Evolutionary conservation across 2,329 filamentous ascomycete genomes (phyloP).

Genomic region (Diaporthe caulivora): DNA sequence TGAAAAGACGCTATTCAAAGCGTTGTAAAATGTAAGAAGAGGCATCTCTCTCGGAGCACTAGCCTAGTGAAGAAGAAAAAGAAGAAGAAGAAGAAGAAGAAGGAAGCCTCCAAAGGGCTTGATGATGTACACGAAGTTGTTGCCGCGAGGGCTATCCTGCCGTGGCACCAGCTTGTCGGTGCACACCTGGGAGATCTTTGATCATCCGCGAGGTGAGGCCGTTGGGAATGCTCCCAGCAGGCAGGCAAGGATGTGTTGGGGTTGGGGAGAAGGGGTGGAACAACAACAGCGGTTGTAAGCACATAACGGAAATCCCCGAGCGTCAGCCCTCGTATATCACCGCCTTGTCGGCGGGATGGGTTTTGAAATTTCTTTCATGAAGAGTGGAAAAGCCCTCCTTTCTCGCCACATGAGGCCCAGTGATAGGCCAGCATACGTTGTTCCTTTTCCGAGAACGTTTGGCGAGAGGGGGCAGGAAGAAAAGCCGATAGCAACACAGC

Average conservation of each 20-base stretch:
- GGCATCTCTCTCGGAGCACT: conserved; percentile 24
- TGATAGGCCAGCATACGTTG: not conserved
- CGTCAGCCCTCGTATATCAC: not conserved
- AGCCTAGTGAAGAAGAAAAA: conserved; percentile 2
- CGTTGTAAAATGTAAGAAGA: conserved; percentile 12
- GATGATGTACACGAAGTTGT: conserved; percentile 1
- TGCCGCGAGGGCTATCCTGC: not conserved
- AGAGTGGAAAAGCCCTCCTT: not conserved
- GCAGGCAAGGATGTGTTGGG: too few relatives aligned
- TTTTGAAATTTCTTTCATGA: not conserved
- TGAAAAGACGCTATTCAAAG: conserved; percentile 9
- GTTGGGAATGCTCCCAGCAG: not conserved
- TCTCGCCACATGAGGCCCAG: not conserved
- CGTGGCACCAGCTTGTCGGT: not conserved
- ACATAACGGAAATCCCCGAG: not conserved
- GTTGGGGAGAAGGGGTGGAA: not conserved
- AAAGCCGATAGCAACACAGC: not conserved
- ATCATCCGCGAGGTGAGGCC: not conserved
- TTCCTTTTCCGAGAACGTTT: not conserved
- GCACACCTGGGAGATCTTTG: not conserved
- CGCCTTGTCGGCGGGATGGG: conserved; percentile 1
- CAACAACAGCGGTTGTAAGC: not conserved
- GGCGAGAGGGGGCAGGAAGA: not conserved
- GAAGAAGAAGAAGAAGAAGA: conserved; percentile 10
- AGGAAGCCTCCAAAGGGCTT: not conserved